These are phyloP conservation scores for Annulohypoxylon stygium DNA, from an alignment of 495 filamentous ascomycete genomes.

Conservation along the genomic window DNA sequence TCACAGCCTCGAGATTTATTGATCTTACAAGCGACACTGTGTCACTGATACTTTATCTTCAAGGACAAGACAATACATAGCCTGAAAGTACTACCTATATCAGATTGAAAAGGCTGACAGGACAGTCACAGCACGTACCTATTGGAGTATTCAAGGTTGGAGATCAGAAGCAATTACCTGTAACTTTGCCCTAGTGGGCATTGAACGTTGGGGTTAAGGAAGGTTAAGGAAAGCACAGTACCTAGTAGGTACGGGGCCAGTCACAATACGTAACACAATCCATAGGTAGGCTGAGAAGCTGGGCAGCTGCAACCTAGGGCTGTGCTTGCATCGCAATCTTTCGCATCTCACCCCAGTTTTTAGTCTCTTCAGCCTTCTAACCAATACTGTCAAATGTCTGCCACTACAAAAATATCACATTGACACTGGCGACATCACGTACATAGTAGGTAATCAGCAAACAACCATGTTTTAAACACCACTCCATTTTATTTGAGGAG, in stretches of 20 bases:
- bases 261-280: constrained; percentile 1
- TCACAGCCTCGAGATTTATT: neutral
- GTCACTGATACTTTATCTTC: constrained; percentile 1
- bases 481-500: neutral
- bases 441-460: constrained; percentile 37
- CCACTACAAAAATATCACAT: constrained; percentile 20
- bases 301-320: constrained; percentile 32
- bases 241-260: neutral
- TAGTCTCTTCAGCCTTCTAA: constrained; percentile 39
- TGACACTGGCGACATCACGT: too few species aligned
- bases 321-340: constrained; percentile 44
- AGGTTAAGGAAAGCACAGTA: neutral
- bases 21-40: neutral
- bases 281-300: constrained; percentile 20
- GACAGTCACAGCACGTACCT: neutral
- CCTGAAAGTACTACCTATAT: neutral
- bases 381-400: constrained; percentile 1
- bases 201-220: neutral
- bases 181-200: neutral
- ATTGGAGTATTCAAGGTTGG: too few species aligned
- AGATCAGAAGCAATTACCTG: neutral
- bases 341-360: constrained; percentile 34
- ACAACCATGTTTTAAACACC: constrained; percentile 39
- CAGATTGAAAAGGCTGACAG: neutral
- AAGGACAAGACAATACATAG: neutral